Percentiles rank a stretch among this genome's conserved stretches.
phyloP scores from a whole-genome alignment of 2,329 filamentous ascomycete species.

The Trichoderma arundinaceum region DNA sequence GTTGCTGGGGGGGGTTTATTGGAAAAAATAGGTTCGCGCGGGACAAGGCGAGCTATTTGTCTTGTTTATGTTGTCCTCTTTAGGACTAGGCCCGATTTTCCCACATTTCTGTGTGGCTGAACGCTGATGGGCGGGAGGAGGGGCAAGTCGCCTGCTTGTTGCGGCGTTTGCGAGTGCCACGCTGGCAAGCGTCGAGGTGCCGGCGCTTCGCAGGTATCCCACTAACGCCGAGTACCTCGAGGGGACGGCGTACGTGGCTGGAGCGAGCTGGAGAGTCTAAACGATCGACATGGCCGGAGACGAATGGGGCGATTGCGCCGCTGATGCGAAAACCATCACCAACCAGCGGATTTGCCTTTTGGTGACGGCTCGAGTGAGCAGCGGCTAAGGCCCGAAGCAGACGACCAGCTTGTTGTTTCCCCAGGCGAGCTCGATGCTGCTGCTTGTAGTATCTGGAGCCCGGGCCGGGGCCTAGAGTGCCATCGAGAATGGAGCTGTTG shows the following conservation, averaged over 20 bases:
- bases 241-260: background rate
- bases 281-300: background rate
- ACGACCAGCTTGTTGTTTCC: too few relatives aligned
- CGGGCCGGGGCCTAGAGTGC: background rate
- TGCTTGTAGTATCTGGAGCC: background rate
- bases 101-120: conserved; percentile 14
- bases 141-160: conserved; percentile 20
- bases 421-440: background rate
- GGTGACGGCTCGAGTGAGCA: background rate
- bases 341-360: background rate
- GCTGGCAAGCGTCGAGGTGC: conserved; percentile 1
- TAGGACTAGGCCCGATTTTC: conserved; percentile 21
- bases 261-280: background rate
- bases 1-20: conserved; percentile 20
- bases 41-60: conserved; percentile 27
- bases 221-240: conserved; percentile 7
- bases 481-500: conserved; percentile 7
- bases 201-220: background rate
- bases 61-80: conserved; percentile 33
- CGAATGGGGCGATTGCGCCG: conserved; percentile 16
- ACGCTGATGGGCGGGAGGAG: background rate
- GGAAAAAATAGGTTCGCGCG: background rate
- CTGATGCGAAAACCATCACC: conserved; percentile 15
- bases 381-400: too few relatives aligned
- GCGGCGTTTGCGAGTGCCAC: conserved; percentile 25